These are phyloP conservation scores for Phytophthora ramorum DNA, from an alignment of 352 stramenopile species.

Conservation along the genomic window DNA sequence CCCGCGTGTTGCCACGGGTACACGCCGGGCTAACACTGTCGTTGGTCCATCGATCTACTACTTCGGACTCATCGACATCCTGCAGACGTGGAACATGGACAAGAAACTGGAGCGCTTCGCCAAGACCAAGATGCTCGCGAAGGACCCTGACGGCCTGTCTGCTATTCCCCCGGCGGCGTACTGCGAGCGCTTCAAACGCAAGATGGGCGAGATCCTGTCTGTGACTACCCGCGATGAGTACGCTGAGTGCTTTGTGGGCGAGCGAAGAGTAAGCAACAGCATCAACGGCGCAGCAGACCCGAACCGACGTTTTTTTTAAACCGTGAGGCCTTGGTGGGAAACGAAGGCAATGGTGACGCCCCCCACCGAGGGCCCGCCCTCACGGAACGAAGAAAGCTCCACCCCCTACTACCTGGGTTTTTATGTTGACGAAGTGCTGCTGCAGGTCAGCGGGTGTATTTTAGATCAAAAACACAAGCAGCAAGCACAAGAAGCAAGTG, in stretches of 20 bases:
- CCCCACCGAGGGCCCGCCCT: constrained; percentile 44
- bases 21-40: constrained; percentile 85
- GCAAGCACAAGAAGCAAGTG: constrained; percentile 25
- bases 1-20: constrained; percentile 70
- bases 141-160: constrained; percentile 82
- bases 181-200: constrained; percentile 88
- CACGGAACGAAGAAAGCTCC: constrained; percentile 40
- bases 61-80: constrained; percentile 90
- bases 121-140: constrained; percentile 86
- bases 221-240: constrained; percentile 77
- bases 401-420: constrained; percentile 33
- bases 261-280: constrained; percentile 43
- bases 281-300: constrained; percentile 23
- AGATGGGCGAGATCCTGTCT: constrained; percentile 88
- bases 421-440: constrained; percentile 41
- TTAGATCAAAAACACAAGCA: constrained; percentile 41
- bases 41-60: constrained; percentile 90
- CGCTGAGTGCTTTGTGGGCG: constrained; percentile 42
- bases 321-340: constrained; percentile 45
- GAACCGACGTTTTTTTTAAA: constrained; percentile 65
- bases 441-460: constrained; percentile 47
- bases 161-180: constrained; percentile 85
- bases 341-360: constrained; percentile 41
- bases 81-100: constrained; percentile 91
- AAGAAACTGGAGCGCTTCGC: constrained; percentile 91